A percentile compares a stretch with the other conserved stretches of the same genome.
phyloP scores from a whole-genome alignment of 2,329 filamentous ascomycete species.

The Macrophomina phaseolina region DNA sequence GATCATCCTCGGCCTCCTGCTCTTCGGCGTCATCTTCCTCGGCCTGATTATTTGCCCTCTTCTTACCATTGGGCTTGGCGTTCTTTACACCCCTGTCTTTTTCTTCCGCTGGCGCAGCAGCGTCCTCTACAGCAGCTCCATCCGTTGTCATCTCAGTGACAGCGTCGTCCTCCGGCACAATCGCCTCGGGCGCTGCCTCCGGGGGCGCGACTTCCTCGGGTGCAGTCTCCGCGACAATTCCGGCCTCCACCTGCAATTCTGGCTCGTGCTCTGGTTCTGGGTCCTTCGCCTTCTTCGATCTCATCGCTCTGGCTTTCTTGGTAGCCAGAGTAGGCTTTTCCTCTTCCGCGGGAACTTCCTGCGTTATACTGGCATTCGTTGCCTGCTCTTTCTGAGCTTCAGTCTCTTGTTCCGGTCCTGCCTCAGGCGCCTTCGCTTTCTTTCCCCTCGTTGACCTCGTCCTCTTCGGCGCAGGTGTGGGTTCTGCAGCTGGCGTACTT shows the following conservation, averaged over 20 bases:
- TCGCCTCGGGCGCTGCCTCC: too few species aligned
- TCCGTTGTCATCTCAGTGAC: slow-evolving; percentile 32
- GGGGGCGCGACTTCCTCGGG: slow-evolving; percentile 27
- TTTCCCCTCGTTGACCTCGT: slow-evolving; percentile 15
- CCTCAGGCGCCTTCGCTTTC: background rate
- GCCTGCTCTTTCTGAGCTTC: background rate
- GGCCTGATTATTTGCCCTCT: background rate
- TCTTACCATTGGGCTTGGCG: slow-evolving; percentile 9
- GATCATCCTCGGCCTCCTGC: background rate
- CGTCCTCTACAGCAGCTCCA: background rate
- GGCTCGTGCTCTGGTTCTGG: background rate
- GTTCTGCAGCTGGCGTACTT: background rate
- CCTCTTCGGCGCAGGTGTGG: slow-evolving; percentile 11
- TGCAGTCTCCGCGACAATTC: slow-evolving; percentile 27
- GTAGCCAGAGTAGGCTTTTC: background rate
- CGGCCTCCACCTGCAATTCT: slow-evolving; percentile 33
- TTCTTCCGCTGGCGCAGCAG: slow-evolving; percentile 16
- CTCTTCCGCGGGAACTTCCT: background rate
- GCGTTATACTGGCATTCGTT: background rate
- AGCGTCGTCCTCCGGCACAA: slow-evolving; percentile 30
- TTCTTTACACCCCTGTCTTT: slow-evolving; percentile 5
- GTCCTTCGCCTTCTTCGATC: slow-evolving; percentile 11
- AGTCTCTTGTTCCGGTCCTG: background rate
- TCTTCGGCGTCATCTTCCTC: background rate
- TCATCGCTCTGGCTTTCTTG: slow-evolving; percentile 6